Percentiles rank a stretch among this genome's conserved stretches.
Conservation (phyloP, 306 rosid species). For the Quercus aquifolioides region DNA sequence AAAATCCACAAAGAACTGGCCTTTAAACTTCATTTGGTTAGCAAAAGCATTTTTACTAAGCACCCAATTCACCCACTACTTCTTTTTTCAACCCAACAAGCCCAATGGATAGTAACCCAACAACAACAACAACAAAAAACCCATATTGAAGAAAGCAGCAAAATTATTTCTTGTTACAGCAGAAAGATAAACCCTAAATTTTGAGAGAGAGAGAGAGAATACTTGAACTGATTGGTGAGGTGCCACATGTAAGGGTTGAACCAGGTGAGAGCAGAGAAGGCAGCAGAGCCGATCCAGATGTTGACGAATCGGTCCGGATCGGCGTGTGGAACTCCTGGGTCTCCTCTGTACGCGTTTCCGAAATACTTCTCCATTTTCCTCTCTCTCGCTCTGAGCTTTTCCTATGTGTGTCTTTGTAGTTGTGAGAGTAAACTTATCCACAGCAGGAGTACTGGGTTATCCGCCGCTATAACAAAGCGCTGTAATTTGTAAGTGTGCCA, state of each 20-base stretch:
- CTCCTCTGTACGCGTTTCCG: slow-evolving; percentile 88
- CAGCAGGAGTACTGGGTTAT: no score
- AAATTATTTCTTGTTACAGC: background rate
- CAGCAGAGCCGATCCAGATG: slow-evolving; percentile 74
- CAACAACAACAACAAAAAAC: background rate
- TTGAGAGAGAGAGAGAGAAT: background rate
- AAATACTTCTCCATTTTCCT: slow-evolving; percentile 80
- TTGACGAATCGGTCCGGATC: slow-evolving; percentile 55
- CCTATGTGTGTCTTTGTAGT: no score
- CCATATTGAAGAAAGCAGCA: background rate
- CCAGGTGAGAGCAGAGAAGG: slow-evolving; percentile 46
- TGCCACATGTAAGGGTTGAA: slow-evolving; percentile 81
- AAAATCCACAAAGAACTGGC: no score
- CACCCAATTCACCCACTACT: no score
- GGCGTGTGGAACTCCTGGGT: slow-evolving; percentile 86
- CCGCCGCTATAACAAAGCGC: no score
- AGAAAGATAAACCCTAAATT: background rate
- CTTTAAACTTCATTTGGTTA: no score
- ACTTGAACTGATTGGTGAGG: slow-evolving; percentile 66
- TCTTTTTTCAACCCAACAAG: no score
- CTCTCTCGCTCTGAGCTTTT: background rate
- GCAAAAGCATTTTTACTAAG: no score
- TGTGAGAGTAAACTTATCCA: no score
- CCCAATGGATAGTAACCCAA: background rate
- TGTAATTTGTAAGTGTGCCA: no score